Conservation (phyloP, 257 asterid species). For the Orobanche coerulescens region DNA sequence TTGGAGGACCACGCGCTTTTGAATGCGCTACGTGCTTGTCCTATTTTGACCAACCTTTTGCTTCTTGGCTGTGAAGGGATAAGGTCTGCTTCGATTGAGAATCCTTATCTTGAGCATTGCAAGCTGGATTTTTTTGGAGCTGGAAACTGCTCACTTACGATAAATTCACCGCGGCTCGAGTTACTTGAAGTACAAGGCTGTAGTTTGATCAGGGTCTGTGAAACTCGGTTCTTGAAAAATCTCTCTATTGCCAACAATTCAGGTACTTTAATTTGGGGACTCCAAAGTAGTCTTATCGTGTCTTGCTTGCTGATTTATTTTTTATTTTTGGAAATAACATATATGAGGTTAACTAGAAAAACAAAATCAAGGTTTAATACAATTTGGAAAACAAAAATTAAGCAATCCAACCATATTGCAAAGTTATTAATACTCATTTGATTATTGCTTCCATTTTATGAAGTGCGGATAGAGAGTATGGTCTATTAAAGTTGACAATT, state of each 20-base stretch:
- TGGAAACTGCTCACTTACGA: slow-evolving; percentile 56
- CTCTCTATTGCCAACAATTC: slow-evolving; percentile 71
- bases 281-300: neutral
- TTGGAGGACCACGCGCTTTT: slow-evolving; percentile 56
- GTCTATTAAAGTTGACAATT: too few species aligned
- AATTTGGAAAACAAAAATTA: too few species aligned
- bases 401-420: too few species aligned
- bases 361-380: too few species aligned
- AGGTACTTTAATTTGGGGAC: slow-evolving; percentile 34
- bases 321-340: neutral
- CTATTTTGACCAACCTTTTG: slow-evolving; percentile 59
- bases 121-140: slow-evolving; percentile 75
- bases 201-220: slow-evolving; percentile 58
- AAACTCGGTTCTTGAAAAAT: slow-evolving; percentile 45
- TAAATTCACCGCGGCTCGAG: slow-evolving; percentile 50
- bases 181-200: slow-evolving; percentile 90
- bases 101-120: slow-evolving; percentile 58
- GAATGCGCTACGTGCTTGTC: slow-evolving; percentile 62
- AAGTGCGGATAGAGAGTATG: too few species aligned
- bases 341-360: too few species aligned
- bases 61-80: slow-evolving; percentile 93
- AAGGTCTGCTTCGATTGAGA: slow-evolving; percentile 41
- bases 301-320: neutral
- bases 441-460: too few species aligned
- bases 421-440: too few species aligned